A percentile compares a stretch with the other conserved stretches of the same genome.
Conservation (phyloP, 495 filamentous ascomycete genomes). For the Trichoderma parareesei region DNA sequence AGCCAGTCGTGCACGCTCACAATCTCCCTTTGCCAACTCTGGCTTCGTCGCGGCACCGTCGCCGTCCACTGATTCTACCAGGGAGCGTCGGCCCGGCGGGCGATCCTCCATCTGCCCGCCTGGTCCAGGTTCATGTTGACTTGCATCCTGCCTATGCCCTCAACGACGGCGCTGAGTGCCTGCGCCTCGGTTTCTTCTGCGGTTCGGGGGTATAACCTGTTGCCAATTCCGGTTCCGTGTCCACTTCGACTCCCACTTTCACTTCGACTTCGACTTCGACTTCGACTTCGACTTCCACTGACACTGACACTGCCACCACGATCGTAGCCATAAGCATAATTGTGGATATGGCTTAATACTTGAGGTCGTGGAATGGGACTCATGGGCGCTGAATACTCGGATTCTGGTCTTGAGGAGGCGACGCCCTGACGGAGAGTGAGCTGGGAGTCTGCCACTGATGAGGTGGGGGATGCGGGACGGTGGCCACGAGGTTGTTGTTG, state of each 20-base stretch:
- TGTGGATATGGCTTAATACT: background rate
- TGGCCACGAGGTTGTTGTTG: background rate
- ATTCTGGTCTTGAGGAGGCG: background rate
- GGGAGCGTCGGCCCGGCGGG: background rate
- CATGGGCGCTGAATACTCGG: background rate
- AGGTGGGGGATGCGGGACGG: background rate
- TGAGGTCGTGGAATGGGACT: slow-evolving; percentile 1
- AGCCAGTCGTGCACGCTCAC: too few species aligned
- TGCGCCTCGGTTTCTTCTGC: background rate
- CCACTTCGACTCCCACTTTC: too few species aligned
- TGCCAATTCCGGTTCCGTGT: background rate
- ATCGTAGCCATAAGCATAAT: too few species aligned
- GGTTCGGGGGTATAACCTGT: background rate
- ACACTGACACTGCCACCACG: background rate
- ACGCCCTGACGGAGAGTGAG: slow-evolving; percentile 3
- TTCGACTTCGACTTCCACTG: slow-evolving; percentile 1
- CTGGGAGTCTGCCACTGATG: background rate
- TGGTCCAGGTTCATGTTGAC: slow-evolving; percentile 9
- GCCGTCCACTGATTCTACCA: background rate
- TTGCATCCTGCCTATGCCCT: slow-evolving; percentile 8
- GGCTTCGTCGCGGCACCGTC: background rate
- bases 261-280: background rate
- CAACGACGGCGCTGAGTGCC: background rate
- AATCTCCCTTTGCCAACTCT: too few species aligned
- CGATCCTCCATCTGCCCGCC: slow-evolving; percentile 6